phyloP scores from a whole-genome alignment of 768 basidiomycete species.

The Tulasnella calospora region DNA sequence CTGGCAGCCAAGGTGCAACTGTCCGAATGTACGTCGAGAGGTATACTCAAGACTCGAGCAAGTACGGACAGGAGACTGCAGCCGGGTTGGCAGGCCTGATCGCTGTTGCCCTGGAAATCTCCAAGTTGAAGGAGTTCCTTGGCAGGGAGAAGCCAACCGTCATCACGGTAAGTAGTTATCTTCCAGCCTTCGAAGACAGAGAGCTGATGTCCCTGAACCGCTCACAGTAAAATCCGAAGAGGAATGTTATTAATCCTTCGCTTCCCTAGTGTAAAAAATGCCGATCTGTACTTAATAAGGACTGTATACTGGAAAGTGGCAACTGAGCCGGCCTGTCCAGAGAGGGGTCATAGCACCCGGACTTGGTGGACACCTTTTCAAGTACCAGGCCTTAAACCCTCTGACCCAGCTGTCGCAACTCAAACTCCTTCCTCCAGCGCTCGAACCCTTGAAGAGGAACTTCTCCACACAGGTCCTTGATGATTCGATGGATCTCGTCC shows the following conservation, averaged over 20 bases:
- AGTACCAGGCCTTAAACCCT: neutral
- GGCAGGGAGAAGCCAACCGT: conserved; percentile 90
- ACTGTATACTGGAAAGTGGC: neutral
- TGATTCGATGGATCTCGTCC: conserved; percentile 40
- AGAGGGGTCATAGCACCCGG: neutral
- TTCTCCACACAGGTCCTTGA: conserved; percentile 42
- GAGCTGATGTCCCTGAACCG: neutral
- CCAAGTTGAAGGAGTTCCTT: conserved; percentile 80
- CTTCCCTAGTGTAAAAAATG: neutral
- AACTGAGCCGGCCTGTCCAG: neutral
- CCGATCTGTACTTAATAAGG: neutral
- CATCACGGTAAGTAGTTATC: conserved; percentile 54
- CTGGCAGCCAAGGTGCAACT: conserved; percentile 93
- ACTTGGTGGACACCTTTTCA: neutral
- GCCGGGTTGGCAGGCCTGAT: conserved; percentile 93
- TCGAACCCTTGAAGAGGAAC: conserved; percentile 41
- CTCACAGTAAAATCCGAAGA: neutral
- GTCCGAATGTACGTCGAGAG: conserved; percentile 95
- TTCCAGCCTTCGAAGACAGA: neutral
- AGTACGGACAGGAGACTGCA: conserved; percentile 53
- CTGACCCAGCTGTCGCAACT: conserved; percentile 28
- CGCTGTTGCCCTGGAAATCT: conserved; percentile 83
- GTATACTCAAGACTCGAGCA: conserved; percentile 56
- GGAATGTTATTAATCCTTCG: neutral
- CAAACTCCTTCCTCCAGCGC: conserved; percentile 41